Evolutionary conservation across 331 rosid species (phyloP).

Genomic region (Erythrophleum ivorense): DNA sequence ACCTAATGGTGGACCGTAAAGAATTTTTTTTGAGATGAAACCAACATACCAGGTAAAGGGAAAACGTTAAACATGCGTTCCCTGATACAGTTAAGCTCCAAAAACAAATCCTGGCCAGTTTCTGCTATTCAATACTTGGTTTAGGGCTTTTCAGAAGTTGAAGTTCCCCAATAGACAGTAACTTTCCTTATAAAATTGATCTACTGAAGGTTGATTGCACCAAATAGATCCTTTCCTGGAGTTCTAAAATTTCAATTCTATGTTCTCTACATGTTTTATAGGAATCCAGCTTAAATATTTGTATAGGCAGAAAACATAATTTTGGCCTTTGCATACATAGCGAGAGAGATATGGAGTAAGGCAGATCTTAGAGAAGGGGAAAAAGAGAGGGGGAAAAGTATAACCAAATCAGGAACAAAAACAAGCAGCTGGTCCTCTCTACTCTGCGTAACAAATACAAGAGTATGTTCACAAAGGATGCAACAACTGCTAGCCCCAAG

Average conservation of each 20-base stretch:
- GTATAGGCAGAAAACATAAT: not conserved
- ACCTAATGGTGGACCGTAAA: not conserved
- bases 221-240: not conserved
- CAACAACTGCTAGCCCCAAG: conserved; percentile 13
- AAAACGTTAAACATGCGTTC: not conserved
- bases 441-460: not conserved
- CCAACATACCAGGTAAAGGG: not conserved
- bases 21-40: conserved; percentile 16
- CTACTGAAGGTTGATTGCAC: not conserved
- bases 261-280: not conserved
- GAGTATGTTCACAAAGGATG: conserved; percentile 19
- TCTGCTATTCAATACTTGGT: not conserved
- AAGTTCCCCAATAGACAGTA: not conserved
- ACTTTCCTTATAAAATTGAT: not conserved
- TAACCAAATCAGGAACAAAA: not conserved
- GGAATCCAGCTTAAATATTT: not conserved
- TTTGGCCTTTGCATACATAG: not conserved
- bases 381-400: not conserved
- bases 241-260: conserved; percentile 5
- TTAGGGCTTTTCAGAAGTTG: not conserved
- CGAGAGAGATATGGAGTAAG: not conserved
- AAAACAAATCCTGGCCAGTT: not conserved
- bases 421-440: not conserved
- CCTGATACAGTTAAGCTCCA: not conserved
- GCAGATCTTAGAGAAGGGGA: not conserved